phyloP scores from a whole-genome alignment of 1,139 yeast genomes.

The Debaryomyces nepalensis region DNA sequence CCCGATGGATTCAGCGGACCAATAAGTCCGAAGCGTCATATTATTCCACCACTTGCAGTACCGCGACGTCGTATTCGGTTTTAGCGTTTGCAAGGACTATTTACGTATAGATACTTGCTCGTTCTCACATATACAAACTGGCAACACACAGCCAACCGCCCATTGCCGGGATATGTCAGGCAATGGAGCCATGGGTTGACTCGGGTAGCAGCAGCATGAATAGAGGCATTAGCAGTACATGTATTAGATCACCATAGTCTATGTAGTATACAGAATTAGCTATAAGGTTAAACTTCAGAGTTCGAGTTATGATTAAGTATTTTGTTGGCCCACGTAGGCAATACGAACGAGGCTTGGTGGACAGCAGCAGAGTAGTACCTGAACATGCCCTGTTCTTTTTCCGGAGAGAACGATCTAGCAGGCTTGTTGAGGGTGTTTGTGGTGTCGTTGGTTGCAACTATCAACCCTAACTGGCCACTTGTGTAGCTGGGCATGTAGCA shows the following conservation, averaged over 20 bases:
- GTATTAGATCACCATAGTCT: background rate
- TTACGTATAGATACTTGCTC: too few relatives aligned
- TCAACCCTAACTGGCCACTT: conserved; percentile 91
- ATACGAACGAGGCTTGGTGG: conserved; percentile 78
- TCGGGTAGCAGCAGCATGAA: background rate
- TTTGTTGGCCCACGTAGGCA: conserved; percentile 83
- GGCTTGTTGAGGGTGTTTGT: conserved; percentile 59
- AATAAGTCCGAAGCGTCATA: too few relatives aligned
- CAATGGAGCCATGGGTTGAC: background rate
- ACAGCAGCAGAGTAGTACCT: conserved; percentile 74
- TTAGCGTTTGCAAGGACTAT: too few relatives aligned
- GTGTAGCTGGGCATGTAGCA: conserved; percentile 95
- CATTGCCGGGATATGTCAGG: too few relatives aligned
- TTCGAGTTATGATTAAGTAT: conserved; percentile 16
- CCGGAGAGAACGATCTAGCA: conserved; percentile 44
- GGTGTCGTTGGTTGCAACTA: conserved; percentile 74
- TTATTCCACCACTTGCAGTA: too few relatives aligned
- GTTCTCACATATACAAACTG: too few relatives aligned
- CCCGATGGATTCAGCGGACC: background rate
- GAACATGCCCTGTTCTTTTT: conserved; percentile 57
- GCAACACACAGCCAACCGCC: too few relatives aligned
- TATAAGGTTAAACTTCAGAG: conserved; percentile 3
- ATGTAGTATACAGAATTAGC: conserved; percentile 3
- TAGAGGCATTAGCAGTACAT: background rate
- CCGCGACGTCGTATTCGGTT: too few relatives aligned